Conservation (phyloP, 441 rosid species). For the Bruguiera hainesii region DNA sequence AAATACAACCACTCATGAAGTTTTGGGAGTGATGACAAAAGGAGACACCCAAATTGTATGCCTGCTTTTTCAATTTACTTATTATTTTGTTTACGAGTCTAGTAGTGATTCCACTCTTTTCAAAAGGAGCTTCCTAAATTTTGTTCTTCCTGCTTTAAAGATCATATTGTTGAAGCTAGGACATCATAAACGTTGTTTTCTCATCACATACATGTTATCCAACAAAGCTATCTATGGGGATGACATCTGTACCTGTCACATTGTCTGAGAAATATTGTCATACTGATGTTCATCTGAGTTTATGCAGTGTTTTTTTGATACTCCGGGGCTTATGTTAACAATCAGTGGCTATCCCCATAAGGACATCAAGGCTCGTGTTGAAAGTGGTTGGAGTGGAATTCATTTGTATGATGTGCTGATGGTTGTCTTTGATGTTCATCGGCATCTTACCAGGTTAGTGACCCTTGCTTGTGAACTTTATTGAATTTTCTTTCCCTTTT, state of each 20-base stretch:
- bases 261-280: too few species aligned
- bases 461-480: conserved; percentile 8
- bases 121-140: too few species aligned
- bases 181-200: neutral
- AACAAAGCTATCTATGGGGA: too few species aligned
- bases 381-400: conserved; percentile 80
- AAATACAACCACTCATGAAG: conserved; percentile 94
- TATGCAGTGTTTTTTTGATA: conserved; percentile 87
- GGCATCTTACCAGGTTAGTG: conserved; percentile 79
- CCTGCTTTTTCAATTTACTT: conserved; percentile 17
- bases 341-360: conserved; percentile 63
- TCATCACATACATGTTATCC: too few species aligned
- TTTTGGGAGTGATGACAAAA: conserved; percentile 80
- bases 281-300: conserved; percentile 11
- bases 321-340: conserved; percentile 78
- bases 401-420: conserved; percentile 76
- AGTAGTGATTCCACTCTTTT: neutral
- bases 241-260: too few species aligned
- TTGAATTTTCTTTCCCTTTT: neutral
- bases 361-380: conserved; percentile 73
- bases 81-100: neutral
- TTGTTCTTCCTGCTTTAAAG: too few species aligned
- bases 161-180: too few species aligned
- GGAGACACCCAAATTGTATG: conserved; percentile 81
- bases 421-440: conserved; percentile 84